phyloP scores from a whole-genome alignment of 805 yeast genomes.

The Starmerella cellae region DNA sequence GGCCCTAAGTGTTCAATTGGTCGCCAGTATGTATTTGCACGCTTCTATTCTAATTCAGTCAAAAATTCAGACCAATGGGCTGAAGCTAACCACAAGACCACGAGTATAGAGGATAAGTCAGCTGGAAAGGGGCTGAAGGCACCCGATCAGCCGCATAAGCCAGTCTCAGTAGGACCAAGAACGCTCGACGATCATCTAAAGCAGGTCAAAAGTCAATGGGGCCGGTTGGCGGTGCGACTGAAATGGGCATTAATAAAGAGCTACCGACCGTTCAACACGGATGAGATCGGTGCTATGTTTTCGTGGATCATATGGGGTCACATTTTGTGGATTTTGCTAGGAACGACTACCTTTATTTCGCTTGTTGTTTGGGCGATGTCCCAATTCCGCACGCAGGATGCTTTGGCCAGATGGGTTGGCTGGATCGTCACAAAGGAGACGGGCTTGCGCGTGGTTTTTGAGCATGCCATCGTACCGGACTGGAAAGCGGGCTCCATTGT shows the following conservation, averaged over 20 bases:
- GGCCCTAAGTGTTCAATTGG: no score
- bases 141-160: no score
- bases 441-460: constrained; percentile 72
- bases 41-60: no score
- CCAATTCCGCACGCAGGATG: constrained; percentile 79
- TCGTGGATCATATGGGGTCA: constrained; percentile 90
- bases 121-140: no score
- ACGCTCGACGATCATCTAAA: constrained; percentile 34
- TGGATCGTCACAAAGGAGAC: constrained; percentile 72
- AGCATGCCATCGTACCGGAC: constrained; percentile 85
- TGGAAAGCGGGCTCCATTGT: constrained; percentile 81
- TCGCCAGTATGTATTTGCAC: no score
- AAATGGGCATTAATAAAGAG: constrained; percentile 69
- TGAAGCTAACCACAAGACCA: no score
- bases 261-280: constrained; percentile 77
- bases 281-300: constrained; percentile 78
- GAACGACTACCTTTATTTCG: constrained; percentile 87
- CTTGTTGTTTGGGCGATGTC: constrained; percentile 61
- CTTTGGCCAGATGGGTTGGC: constrained; percentile 70
- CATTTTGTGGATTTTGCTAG: constrained; percentile 60
- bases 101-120: no score
- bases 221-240: constrained; percentile 36
- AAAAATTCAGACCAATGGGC: no score
- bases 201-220: constrained; percentile 32
- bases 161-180: not conserved